Evolutionary conservation across 2,329 filamentous ascomycete species (phyloP).

Genomic region (Apiospora phragmitis): DNA sequence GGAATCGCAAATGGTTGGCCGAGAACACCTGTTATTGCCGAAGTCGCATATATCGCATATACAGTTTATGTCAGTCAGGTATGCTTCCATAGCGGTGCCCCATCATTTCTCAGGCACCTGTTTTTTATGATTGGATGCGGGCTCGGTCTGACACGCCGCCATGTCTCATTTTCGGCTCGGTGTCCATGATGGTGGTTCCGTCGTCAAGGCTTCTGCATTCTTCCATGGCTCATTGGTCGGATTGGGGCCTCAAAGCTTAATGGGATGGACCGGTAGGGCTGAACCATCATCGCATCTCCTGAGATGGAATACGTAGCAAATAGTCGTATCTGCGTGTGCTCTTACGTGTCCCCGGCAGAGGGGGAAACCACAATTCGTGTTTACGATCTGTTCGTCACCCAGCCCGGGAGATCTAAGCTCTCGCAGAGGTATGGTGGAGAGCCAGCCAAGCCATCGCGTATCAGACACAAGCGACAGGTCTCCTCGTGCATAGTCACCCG

Average conservation of each 20-base stretch:
- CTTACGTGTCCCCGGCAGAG: not conserved
- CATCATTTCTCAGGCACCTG: not conserved
- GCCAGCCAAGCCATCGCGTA: not conserved
- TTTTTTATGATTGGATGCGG: not conserved
- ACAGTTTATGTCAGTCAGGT: not conserved
- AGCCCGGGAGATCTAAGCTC: not conserved
- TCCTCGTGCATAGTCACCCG: not conserved
- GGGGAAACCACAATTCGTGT: not conserved
- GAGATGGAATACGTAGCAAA: not conserved
- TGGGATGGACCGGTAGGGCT: not conserved
- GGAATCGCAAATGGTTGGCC: not conserved
- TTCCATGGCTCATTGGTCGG: not conserved
- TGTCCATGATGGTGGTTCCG: not conserved
- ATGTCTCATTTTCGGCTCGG: not conserved
- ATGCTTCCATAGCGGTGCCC: not conserved
- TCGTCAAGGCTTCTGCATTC: slow-evolving; percentile 2
- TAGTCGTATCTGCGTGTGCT: slow-evolving; percentile 1
- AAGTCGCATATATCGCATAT: not conserved
- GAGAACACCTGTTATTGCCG: not conserved
- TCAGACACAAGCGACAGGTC: not conserved
- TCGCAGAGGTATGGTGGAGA: not conserved
- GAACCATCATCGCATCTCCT: not conserved
- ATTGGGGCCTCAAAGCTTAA: not conserved
- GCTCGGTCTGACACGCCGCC: not conserved
- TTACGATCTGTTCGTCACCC: not conserved